Base-by-base conservation (phyloP, 805 yeast species). In the Saccharomycopsis guyanensis region DNA sequence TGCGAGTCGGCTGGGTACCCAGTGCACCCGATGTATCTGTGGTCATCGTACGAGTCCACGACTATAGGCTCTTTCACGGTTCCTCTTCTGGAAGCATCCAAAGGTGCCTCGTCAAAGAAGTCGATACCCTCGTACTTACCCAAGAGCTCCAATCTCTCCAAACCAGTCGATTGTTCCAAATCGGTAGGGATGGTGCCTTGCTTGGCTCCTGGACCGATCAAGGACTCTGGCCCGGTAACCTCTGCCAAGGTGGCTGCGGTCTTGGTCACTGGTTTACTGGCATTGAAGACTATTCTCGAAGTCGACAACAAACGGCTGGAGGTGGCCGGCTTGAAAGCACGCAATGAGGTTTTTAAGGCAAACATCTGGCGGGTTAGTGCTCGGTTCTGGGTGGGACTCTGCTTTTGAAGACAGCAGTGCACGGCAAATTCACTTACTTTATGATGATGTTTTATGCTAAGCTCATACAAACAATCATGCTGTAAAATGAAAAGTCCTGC, bases 111-210 rank as follows among this genome's bases (percentile, higher is more conserved):
- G 74, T 93, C 97, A 63, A 85, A 86, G 54, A 93, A 76, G 60
- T 93, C 97, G 56, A 91, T 76, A 77, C 98, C 98, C 69, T 89
- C 96, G 64, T 86, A 71, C 69, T 87, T 85, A 72, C 94, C 97
- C 61, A 93, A 78, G 58, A 85, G 66, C 76, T 93, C 98, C 57
- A 89, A 75, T 80, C 98, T 88, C 70, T 86, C 97, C 63, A 91
- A 73, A 84, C 98, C 98, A 43, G 98, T 93, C 60, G 97, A 88
- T 73, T 91, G 97, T 61, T 93, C 96, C 56, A 86, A 64, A 67
- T 89, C 96, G 51, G 95, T 80, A 66, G 97, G 97, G 62, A 93
- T 82, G 42, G 82, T 73, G 56, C 91, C 95, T 57, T 76, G 75
- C 56, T 72, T 68, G 55, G 95, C 95, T 78, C 97, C 97, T 46